phyloP scores from a whole-genome alignment of 192 early-diverging fungal species.

The Rhizoclosmatium sp. region DNA sequence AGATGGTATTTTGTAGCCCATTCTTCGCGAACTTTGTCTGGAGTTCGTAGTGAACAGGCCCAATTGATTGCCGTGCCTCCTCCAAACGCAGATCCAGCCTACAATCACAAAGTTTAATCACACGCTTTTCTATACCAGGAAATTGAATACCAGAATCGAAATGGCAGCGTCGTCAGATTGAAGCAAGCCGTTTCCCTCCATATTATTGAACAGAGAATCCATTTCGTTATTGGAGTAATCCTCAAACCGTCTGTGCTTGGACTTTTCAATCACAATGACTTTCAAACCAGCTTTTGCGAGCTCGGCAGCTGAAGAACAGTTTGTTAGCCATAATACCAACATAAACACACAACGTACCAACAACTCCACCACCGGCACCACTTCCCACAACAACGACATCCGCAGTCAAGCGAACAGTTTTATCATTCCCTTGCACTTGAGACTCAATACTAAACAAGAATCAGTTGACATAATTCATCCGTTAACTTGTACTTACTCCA shows the following conservation, averaged over 20 bases:
- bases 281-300: slow-evolving; percentile 70
- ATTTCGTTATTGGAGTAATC: slow-evolving; percentile 62
- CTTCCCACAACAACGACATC: slow-evolving; percentile 78
- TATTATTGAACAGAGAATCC: slow-evolving; percentile 58
- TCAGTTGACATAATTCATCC: neutral
- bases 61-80: slow-evolving; percentile 26
- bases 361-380: slow-evolving; percentile 74
- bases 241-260: slow-evolving; percentile 58
- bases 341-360: slow-evolving; percentile 23
- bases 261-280: slow-evolving; percentile 81
- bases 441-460: neutral
- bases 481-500: slow-evolving; percentile 36
- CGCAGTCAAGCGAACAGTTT: slow-evolving; percentile 31
- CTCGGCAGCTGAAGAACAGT: slow-evolving; percentile 57
- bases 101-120: too few relatives aligned
- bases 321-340: neutral
- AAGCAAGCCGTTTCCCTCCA: slow-evolving; percentile 62
- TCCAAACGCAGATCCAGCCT: slow-evolving; percentile 61
- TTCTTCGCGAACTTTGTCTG: slow-evolving; percentile 72
- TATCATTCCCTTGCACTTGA: slow-evolving; percentile 34
- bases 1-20: slow-evolving; percentile 72
- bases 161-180: slow-evolving; percentile 63
- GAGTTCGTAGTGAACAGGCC: slow-evolving; percentile 54
- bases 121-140: neutral
- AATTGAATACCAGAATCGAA: slow-evolving; percentile 43